Evolutionary conservation across 2,329 filamentous ascomycete genomes (phyloP), one percentile per base, ranked within the genome.

Genomic region (Hysterium pulicare): DNA sequence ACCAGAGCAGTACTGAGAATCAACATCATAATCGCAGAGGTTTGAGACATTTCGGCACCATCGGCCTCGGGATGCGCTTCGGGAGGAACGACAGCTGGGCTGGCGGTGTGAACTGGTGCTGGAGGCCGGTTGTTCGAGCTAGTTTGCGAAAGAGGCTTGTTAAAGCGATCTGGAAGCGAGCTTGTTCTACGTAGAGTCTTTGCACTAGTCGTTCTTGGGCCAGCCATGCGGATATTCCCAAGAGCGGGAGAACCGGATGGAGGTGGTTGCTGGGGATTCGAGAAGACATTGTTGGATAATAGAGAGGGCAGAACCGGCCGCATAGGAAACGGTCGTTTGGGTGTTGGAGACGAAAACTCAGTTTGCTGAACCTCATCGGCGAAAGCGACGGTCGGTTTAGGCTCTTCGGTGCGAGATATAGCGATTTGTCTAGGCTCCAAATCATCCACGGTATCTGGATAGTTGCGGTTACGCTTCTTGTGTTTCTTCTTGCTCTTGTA

Each of bases 281-380:
- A 64, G 51, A 90, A 90, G 44, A 90, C 84, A 9, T 82, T 81
- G 38, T 86, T 85, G 0, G 86, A 81, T 3, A 90, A 72, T 35
- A 82, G 80, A 57, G 82, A 86, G 16, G 82, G 79, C 26, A 81
- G 63, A 11, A 76, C 75, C 2, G 83, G 82, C 34, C 77, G 65
- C 9, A 59, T 50, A 1, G 79, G 83, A 37, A 87, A 71, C 37
- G 72, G 74, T 34, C 82, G 79, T 60, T 46, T 71, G 74, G 58
- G 84, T 6, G 45, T 45, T 37, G 58, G 40, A n/a, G n/a, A n/a
- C 23, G 58, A 49, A 5, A 57, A 44, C 24, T 60, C 49, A 15
- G 42, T 46, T 16, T 52, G 48, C 28, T 58, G 53, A 3, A 54
- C 53, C 7, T 71, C 59, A 34, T 70, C 64, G 1, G 64, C 58